phyloP scores from a whole-genome alignment of 2,329 filamentous ascomycete genomes.

The Mariannaea sp. region DNA sequence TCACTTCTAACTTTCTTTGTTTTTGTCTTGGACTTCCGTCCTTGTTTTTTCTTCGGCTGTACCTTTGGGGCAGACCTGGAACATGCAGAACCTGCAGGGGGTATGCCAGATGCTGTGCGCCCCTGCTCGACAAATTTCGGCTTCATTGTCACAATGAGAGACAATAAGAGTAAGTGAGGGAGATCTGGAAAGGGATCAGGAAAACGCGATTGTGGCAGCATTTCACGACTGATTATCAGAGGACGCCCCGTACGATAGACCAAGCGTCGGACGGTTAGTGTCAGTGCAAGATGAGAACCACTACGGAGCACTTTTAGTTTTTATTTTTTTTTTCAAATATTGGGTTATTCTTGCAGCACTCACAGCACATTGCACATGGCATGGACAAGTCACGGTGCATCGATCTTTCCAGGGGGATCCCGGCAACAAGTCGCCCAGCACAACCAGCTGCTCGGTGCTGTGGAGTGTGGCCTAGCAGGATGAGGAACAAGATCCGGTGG shows the following conservation, averaged over 20 bases:
- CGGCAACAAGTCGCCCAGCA: constrained; percentile 32
- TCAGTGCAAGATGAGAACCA: background rate
- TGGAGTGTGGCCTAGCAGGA: constrained; percentile 23
- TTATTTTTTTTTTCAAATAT: background rate
- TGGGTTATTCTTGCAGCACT: background rate
- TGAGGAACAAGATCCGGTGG: constrained; percentile 34
- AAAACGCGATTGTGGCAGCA: background rate
- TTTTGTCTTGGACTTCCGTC: background rate
- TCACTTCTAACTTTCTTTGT: background rate
- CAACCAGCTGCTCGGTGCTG: constrained; percentile 36
- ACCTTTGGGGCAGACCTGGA: constrained; percentile 1
- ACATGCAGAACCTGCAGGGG: constrained; percentile 6
- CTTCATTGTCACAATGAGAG: background rate
- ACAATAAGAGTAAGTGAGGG: background rate
- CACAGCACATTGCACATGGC: constrained; percentile 1
- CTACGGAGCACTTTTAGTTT: background rate
- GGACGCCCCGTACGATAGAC: background rate
- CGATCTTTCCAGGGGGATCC: constrained; percentile 16
- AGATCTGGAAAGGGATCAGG: background rate
- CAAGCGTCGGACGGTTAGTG: background rate
- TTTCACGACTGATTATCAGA: background rate
- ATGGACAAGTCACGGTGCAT: constrained; percentile 8
- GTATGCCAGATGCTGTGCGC: background rate
- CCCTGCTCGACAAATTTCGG: background rate
- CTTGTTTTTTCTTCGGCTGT: background rate